Evolutionary conservation across 768 basidiomycete genomes (phyloP).

Genomic region (Trametes cubensis): DNA sequence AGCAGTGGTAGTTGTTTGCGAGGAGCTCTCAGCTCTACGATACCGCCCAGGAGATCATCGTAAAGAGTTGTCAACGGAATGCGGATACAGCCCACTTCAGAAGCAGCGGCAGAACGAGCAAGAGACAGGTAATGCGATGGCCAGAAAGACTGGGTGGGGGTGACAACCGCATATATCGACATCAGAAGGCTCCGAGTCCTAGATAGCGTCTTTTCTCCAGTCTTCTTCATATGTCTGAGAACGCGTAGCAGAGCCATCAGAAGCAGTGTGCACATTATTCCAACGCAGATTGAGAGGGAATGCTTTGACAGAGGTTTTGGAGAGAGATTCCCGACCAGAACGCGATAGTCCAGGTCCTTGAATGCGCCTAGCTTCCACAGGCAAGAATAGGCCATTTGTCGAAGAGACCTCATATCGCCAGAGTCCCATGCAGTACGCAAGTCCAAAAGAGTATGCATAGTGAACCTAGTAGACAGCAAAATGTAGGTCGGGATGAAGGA

Average conservation of each 20-base stretch:
- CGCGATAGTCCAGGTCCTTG: neutral
- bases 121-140: constrained; percentile 15
- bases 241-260: too few species aligned
- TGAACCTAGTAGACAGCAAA: neutral
- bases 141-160: constrained; percentile 27
- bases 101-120: constrained; percentile 6
- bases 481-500: neutral
- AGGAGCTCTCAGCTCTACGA: constrained; percentile 17
- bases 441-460: too few species aligned
- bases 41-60: constrained; percentile 11
- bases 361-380: too few species aligned
- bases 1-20: constrained; percentile 18
- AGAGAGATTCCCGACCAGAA: neutral
- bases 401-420: too few species aligned
- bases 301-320: too few species aligned
- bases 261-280: too few species aligned
- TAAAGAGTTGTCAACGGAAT: constrained; percentile 17
- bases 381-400: too few species aligned
- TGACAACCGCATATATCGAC: constrained; percentile 19
- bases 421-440: too few species aligned
- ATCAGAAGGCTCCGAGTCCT: constrained; percentile 7
- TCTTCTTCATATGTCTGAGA: neutral
- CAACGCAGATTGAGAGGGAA: too few species aligned
- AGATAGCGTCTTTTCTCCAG: neutral
- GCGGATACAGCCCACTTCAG: neutral